Base-by-base conservation (phyloP, 2,329 filamentous ascomycete species). In the Ophiostoma sp. region DNA sequence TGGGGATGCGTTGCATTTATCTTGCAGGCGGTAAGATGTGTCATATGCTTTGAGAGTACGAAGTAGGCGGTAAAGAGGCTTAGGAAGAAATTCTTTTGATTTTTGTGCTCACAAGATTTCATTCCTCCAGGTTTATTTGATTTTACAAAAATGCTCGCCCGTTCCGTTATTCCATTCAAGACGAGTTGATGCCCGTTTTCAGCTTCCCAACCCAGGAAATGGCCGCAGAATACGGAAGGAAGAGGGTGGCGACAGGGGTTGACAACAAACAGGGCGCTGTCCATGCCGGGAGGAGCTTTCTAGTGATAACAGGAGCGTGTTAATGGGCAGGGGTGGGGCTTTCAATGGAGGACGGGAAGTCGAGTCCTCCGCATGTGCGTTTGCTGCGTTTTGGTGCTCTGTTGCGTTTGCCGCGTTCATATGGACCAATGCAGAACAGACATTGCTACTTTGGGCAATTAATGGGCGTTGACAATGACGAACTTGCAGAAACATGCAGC, bases 261-360 rank as follows among this genome's bases (percentile, higher is more conserved):
- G 42, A 68, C 19, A 50, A 68, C 63, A 68, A 33, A 61, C 17
- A 61, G 57, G 33, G 59, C n/a, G n/a, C 22, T 12, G 28, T 33
- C 25, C 55, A 33, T 19, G 15, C 55, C 9, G 28, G 28, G 25
- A 31, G 22, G 31, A 33, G n/a, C 22, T 39, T n/a, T n/a, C 28
- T 45, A 69, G 42, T 28, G 31, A 70, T 70, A 36, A 11, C 42
- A 69, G 19, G n/a, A 69, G 28, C 12, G 39, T 68, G 15, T 68
- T 68, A 33, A 68, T 28, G 15, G 28, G 31, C 22, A 50, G 64
- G 64, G 64, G 25, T 68, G 42, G 42, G 15, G 36, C 19, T 25
- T 11, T 63, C 33, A 63, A n/a, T 9, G 33, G 59, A 42, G 33
- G 59, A 42, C 59, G 33, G 33, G 59, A 63, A 5, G 59, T 33